Base-by-base conservation (phyloP, 1,284 basidiomycete genomes). In the Ustilago shanxiensis region DNA sequence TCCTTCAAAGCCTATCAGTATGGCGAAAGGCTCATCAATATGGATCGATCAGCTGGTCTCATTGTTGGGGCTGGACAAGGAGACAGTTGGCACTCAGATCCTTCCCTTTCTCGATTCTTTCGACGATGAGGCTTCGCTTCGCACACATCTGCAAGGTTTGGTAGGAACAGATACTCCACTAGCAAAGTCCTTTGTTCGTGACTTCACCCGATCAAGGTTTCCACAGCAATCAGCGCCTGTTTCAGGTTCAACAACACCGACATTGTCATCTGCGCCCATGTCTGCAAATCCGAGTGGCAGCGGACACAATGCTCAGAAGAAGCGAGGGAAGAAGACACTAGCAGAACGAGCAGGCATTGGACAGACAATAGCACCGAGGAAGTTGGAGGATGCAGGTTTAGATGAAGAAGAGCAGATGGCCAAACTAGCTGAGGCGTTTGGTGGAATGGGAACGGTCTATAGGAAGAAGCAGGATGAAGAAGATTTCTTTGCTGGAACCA, bases 91-190 rank as follows among this genome's bases (percentile, higher is more conserved):
- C n/a, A 57, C 67, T 11, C 75, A 78, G 60, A 67, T 74, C 33
- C n/a, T 78, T 0, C 75, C 75, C 7, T 78, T 74, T 37, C 75
- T 78, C 60, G 71, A 74, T 44, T 73, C 75, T n/a, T 74, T 74
- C 47, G 75, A 74, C 49, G 53, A 62, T 28, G 61, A 66, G 41
- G 44, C 47, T 0, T 61, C 67, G 4, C 65, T 78, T 3, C 60
- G 61, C 2, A 63, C 71, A 1, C 75, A 78, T 29, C 59, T 78
- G 18, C 53, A 78, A 52, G 75, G 68, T 7, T 59, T 78, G 16
- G 62, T 78, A 6, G 75, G 75, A 33, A 73, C 64, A 4, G 71
- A 73, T 37, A 64, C 65, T 2, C 33, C 62, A 10, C 53, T 58
- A n/a, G 59, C 70, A 8, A 69, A 66, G n/a, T 58, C 62, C 14